Conservation (phyloP, 805 yeast genomes). For the Cyberlindnera sargentensis region DNA sequence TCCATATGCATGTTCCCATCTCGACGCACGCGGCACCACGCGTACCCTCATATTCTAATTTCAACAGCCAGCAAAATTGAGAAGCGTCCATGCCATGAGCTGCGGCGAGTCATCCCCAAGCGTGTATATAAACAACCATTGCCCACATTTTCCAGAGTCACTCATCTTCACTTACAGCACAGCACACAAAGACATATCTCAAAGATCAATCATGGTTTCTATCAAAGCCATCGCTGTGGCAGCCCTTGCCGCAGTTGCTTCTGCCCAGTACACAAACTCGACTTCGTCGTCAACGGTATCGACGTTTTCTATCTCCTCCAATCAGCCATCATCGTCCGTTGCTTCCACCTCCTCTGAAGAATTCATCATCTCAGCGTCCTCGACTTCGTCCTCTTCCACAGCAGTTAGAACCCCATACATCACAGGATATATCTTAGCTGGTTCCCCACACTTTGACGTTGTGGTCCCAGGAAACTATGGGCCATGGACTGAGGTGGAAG, state of each 20-base stretch:
- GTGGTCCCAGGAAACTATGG: conserved; percentile 37
- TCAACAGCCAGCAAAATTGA: too few species aligned
- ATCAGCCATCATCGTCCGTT: not conserved
- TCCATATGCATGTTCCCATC: too few species aligned
- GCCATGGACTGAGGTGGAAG: conserved; percentile 51
- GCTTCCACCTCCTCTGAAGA: conserved; percentile 8
- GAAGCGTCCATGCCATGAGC: too few species aligned
- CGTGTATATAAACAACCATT: not conserved
- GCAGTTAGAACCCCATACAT: conserved; percentile 16
- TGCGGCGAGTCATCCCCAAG: too few species aligned
- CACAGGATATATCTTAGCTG: conserved; percentile 26
- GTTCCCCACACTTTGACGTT: conserved; percentile 40
- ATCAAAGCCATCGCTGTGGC: conserved; percentile 11
- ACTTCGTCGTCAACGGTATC: not conserved
- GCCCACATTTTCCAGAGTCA: not conserved
- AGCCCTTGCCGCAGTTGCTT: conserved; percentile 11
- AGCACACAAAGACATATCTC: too few species aligned
- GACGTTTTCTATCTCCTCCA: not conserved
- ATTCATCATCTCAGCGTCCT: conserved; percentile 9
- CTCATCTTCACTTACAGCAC: not conserved
- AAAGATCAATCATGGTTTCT: not conserved
- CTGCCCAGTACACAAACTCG: conserved; percentile 15
- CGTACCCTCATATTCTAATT: too few species aligned
- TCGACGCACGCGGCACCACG: too few species aligned
- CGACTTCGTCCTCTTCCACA: conserved; percentile 15